Evolutionary conservation across 768 basidiomycete species (phyloP), one percentile per base, ranked within the genome.

Genomic region (Tricholomella constricta): DNA sequence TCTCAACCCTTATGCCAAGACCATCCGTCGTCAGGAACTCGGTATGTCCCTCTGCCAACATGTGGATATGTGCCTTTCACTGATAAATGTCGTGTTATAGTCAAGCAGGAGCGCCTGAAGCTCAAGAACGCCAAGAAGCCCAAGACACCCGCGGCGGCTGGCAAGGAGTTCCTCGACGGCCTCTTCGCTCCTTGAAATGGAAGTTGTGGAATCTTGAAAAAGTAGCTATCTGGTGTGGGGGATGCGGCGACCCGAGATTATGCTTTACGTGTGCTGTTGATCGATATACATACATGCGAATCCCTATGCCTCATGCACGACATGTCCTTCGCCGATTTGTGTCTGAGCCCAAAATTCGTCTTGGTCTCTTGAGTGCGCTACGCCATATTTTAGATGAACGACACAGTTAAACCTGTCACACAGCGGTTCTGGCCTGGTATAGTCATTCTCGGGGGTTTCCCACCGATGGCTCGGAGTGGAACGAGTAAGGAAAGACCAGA

Each of bases 1-100:
- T 65, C 83, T 98, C 76, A 98, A 98, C 82, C 96, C 96, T 48
- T 98, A 98, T 75, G 96, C 95, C 65, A 96, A 96, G 84, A 89
- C 89, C 40, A 73, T 94, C 65, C 89, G 92, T 72, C 80, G 89
- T 62, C 89, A 94, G 66, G 93, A 96, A 69, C 74, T 96, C 60
- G 81, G 90, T 93, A 70, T 53, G 90, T 89, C 20, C 17, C 45
- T 11, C 17, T 45, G 14, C 38, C n/a, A n/a, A 44, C 27, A 42
- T 48, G 23, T 17, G 7, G 47, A 8, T 17, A 31, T 11, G n/a
- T 41, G 4, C 26, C 20, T 29, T 43, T 37, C 56, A 49, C 36
- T n/a, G 34, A 35, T 47, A 51, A 52, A 27, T 66, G 51, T 40
- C 4, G 43, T 50, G 51, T 23, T 60, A 36, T 61, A 91, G 89